Evolutionary conservation across 2,329 filamentous ascomycete genomes (phyloP).

Genomic region (Xylaria polymorpha): DNA sequence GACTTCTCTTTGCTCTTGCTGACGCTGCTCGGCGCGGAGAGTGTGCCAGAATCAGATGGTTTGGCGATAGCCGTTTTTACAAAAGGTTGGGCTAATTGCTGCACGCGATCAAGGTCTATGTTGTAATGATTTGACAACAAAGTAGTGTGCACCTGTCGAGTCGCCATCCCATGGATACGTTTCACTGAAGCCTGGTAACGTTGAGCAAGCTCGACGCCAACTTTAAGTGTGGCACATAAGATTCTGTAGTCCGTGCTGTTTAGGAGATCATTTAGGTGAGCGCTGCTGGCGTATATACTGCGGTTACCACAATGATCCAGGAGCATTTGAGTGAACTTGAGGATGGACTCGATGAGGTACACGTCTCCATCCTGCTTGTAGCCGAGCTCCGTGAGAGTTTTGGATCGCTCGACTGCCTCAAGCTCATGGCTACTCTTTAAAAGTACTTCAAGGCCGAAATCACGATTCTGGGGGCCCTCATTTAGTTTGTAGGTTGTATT

Average conservation of each 20-base stretch:
- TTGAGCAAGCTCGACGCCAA: conserved; percentile 88
- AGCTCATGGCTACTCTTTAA: conserved; percentile 64
- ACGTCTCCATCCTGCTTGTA: conserved; percentile 82
- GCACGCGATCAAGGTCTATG: conserved; percentile 81
- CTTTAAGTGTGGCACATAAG: conserved; percentile 79
- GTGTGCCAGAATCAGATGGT: conserved; percentile 61
- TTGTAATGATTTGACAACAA: conserved; percentile 88
- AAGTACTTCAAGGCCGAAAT: conserved; percentile 76
- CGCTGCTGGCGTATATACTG: conserved; percentile 94
- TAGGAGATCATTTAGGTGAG: conserved; percentile 87
- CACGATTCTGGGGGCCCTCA: conserved; percentile 80
- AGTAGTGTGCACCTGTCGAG: conserved; percentile 74
- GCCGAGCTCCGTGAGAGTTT: conserved; percentile 67
- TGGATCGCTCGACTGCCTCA: conserved; percentile 55
- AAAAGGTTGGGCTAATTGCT: conserved; percentile 85
- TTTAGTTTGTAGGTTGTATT: conserved; percentile 82
- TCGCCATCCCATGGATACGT: conserved; percentile 71
- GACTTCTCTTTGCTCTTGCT: conserved; percentile 82
- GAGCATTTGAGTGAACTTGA: conserved; percentile 87
- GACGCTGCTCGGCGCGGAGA: conserved; percentile 66
- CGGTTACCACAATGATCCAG: conserved; percentile 96
- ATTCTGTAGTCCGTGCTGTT: conserved; percentile 86
- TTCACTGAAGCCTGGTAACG: conserved; percentile 92
- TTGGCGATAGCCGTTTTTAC: conserved; percentile 73
- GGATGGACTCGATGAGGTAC: conserved; percentile 79